Percentiles rank a stretch among this genome's conserved stretches.
Conservation (phyloP, 2,329 filamentous ascomycete species). For the Colletotrichum lentis region DNA sequence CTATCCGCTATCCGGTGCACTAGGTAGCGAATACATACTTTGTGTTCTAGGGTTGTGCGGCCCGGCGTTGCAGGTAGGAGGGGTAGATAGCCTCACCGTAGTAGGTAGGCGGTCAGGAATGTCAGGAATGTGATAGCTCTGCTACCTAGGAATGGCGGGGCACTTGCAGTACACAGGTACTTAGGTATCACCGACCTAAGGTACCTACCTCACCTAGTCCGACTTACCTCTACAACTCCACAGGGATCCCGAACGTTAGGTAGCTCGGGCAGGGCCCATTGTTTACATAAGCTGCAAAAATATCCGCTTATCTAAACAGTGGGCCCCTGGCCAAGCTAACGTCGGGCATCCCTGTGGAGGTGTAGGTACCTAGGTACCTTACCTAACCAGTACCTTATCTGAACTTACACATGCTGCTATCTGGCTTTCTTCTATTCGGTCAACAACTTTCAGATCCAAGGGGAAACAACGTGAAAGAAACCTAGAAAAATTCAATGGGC, state of each 20-base stretch:
- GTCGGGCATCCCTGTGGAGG: no score
- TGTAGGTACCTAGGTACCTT: no score
- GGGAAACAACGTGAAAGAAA: not conserved
- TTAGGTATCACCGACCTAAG: not conserved
- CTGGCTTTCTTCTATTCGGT: not conserved
- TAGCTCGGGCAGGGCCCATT: no score
- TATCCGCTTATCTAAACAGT: no score
- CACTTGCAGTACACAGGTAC: not conserved
- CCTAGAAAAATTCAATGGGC: not conserved
- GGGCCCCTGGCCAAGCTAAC: no score
- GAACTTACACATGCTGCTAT: not conserved
- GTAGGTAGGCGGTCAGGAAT: slow-evolving; percentile 10
- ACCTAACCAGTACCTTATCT: no score
- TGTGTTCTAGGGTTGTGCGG: slow-evolving; percentile 24
- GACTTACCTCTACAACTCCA: no score
- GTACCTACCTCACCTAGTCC: not conserved
- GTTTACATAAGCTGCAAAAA: no score
- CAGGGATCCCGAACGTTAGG: no score
- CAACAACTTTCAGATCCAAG: not conserved
- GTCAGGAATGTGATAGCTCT: not conserved
- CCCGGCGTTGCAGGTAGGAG: slow-evolving; percentile 10
- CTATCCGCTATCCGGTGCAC: not conserved
- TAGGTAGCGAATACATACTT: not conserved
- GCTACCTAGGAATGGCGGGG: slow-evolving; percentile 6
- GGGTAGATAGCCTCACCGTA: not conserved